Evolutionary conservation across 805 yeast species (phyloP).

Genomic region (Sporopachydermia quercuum): DNA sequence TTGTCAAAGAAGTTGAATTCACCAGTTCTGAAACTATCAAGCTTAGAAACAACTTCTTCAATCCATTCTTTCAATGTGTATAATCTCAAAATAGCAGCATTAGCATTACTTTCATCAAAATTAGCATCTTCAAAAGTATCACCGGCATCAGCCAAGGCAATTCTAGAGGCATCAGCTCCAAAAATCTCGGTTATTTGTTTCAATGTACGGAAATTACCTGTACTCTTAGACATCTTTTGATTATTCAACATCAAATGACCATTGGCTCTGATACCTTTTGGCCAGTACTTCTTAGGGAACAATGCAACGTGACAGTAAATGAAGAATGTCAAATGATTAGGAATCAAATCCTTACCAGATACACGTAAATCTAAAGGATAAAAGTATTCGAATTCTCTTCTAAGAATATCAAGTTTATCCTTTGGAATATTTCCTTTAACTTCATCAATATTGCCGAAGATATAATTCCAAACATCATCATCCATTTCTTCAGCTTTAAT

Average conservation of each 20-base stretch:
- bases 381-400: slow-evolving; percentile 93
- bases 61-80: slow-evolving; percentile 91
- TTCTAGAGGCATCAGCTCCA: slow-evolving; percentile 96
- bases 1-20: slow-evolving; percentile 51
- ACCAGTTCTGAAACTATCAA: slow-evolving; percentile 40
- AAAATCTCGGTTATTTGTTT: slow-evolving; percentile 72
- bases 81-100: slow-evolving; percentile 91
- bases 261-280: slow-evolving; percentile 82
- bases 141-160: slow-evolving; percentile 97
- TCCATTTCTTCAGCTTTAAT: slow-evolving; percentile 78
- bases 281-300: slow-evolving; percentile 88
- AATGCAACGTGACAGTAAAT: slow-evolving; percentile 85
- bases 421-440: slow-evolving; percentile 43
- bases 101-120: slow-evolving; percentile 91
- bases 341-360: slow-evolving; percentile 94
- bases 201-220: slow-evolving; percentile 93
- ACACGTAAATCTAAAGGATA: slow-evolving; percentile 87
- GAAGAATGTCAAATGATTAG: slow-evolving; percentile 93
- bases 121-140: slow-evolving; percentile 96
- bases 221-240: slow-evolving; percentile 94
- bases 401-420: slow-evolving; percentile 52
- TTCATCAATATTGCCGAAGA: slow-evolving; percentile 59
- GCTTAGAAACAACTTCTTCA: slow-evolving; percentile 50
- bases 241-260: slow-evolving; percentile 93
- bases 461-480: slow-evolving; percentile 83